Base-by-base conservation (phyloP, 2,329 filamentous ascomycete genomes). In the Penicillium hordei region DNA sequence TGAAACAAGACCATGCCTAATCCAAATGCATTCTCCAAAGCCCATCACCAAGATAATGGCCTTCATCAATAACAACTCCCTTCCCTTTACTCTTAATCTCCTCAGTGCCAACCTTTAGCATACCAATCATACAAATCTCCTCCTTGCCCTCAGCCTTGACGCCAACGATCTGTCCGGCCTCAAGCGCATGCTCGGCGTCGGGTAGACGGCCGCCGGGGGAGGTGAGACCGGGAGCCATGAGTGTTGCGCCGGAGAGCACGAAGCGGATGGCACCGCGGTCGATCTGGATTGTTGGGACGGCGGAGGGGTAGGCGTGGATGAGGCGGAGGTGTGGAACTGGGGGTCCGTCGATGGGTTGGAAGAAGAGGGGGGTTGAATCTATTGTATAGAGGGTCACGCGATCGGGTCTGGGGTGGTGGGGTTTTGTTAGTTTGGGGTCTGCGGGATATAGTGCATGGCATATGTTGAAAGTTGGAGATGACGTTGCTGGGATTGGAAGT, bases 191-290 rank as follows among this genome's bases (percentile, higher is more conserved):
- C 57, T 80, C 78, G 1, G 74, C 70, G 61, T 84, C 78, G 0
- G 94, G 94, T 68, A 99, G 76, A 48, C 90, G 76, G 0, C 94
- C 94, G 0, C 94, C 94, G 0, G 86, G 77, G 21, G 87, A 91
- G 29, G 94, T 99, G 67, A 99, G 76, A 0, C 94, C 94, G 0
- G 94, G 94, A 1, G 92, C 93, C 94, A 99, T 99, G 62, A 99
- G 87, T 15, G 93, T 91, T 0, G 94, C 94, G 44, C 94, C 94
- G 1, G 87, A 90, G 1, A 99, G 85, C 27, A 99, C 93, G 78
- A 99, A 99, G 60, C 94, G 90, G 71, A 99, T 97, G 5, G 94
- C 94, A 61, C 94, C 94, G 49, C 94, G 86, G 76, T 99, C 94
- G 75, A 97, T 96, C 58, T 93, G 89, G 57, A 99, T 82, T 52